phyloP scores from a whole-genome alignment of 495 filamentous ascomycete species.

The Physcia stellaris region DNA sequence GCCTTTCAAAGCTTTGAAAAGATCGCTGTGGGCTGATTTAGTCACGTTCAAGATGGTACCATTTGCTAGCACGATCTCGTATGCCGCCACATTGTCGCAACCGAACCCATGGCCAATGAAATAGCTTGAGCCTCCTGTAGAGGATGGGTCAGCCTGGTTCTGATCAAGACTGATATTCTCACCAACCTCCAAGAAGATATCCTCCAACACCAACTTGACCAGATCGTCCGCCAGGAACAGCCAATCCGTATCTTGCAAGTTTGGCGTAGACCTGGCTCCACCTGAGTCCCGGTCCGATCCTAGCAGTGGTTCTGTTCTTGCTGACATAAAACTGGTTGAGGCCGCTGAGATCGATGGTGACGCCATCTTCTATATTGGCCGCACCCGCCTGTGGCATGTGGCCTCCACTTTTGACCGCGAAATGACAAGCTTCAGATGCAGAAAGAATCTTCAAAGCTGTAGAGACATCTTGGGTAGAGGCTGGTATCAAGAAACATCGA shows the following conservation, averaged over 20 bases:
- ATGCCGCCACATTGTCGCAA: slow-evolving; percentile 37
- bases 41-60: slow-evolving; percentile 37
- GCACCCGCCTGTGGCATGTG: slow-evolving; percentile 36
- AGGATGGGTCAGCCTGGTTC: slow-evolving; percentile 18
- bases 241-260: slow-evolving; percentile 30
- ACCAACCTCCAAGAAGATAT: slow-evolving; percentile 39
- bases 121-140: slow-evolving; percentile 20
- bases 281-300: slow-evolving; percentile 29
- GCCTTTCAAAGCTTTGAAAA: slow-evolving; percentile 39
- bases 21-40: slow-evolving; percentile 22
- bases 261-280: slow-evolving; percentile 42
- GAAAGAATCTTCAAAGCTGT: slow-evolving; percentile 19
- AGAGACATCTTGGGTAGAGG: not conserved
- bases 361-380: slow-evolving; percentile 35
- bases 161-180: not conserved
- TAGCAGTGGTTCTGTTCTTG: slow-evolving; percentile 19
- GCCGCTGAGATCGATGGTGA: slow-evolving; percentile 40
- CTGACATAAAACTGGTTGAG: slow-evolving; percentile 29
- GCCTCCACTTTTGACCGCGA: slow-evolving; percentile 39
- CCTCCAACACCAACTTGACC: slow-evolving; percentile 40
- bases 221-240: slow-evolving; percentile 41
- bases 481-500: slow-evolving; percentile 2
- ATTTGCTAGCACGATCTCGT: slow-evolving; percentile 47
- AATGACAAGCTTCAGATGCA: slow-evolving; percentile 22
- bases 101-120: slow-evolving; percentile 31